Percentiles rank a stretch among this genome's conserved stretches.
Conservation (phyloP, 2,329 filamentous ascomycete genomes). For the Colletotrichum somersetense region DNA sequence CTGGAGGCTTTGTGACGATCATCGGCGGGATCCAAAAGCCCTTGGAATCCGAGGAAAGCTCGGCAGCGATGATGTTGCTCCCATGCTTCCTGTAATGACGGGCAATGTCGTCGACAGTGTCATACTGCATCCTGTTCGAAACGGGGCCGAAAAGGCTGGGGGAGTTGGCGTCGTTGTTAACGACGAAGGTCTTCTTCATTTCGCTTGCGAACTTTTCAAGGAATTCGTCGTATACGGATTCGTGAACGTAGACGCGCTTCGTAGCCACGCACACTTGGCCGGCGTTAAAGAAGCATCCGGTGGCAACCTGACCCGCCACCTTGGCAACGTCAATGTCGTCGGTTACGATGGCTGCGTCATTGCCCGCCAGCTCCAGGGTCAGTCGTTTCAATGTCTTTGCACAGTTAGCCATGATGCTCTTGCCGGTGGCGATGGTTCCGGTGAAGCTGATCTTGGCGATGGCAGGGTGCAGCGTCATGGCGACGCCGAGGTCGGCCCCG, state of each 20-base stretch:
- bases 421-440: constrained; percentile 65
- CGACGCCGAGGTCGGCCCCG: constrained; percentile 65
- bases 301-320: constrained; percentile 57
- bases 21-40: constrained; percentile 70
- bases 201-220: constrained; percentile 52
- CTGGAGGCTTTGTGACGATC: constrained; percentile 71
- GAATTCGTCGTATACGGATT: constrained; percentile 69
- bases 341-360: constrained; percentile 67
- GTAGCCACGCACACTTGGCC: constrained; percentile 68
- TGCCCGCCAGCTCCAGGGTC: constrained; percentile 67
- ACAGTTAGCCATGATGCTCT: constrained; percentile 62
- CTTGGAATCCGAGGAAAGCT: constrained; percentile 46
- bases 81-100: constrained; percentile 33
- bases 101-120: constrained; percentile 65
- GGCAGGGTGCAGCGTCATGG: constrained; percentile 65
- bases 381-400: constrained; percentile 66
- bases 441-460: constrained; percentile 72
- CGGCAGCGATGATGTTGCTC: constrained; percentile 53
- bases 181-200: constrained; percentile 1
- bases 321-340: constrained; percentile 63
- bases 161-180: constrained; percentile 6
- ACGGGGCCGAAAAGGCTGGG: constrained; percentile 64
- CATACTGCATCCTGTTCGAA: constrained; percentile 74
- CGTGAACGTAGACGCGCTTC: constrained; percentile 73
- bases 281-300: constrained; percentile 64